These are phyloP conservation scores for Neckera pumila DNA, from an alignment of 225 moss, liverwort and hornwort species.

Conservation along the genomic window DNA sequence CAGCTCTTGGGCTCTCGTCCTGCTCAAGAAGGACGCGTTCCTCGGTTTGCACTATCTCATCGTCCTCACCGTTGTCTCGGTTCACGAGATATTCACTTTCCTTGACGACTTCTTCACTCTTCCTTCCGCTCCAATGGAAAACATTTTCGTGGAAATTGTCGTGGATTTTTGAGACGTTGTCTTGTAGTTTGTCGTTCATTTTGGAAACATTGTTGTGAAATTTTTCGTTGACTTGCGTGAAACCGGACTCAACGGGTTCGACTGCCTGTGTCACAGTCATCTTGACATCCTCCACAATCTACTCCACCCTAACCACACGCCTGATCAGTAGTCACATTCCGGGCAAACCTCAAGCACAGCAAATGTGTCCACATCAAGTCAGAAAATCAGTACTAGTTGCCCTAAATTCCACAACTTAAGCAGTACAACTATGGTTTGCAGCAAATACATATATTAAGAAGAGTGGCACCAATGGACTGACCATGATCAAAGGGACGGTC, in stretches of 20 bases:
- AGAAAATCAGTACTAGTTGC: background rate
- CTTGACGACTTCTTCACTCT: slow-evolving; percentile 14
- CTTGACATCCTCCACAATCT: slow-evolving; percentile 87
- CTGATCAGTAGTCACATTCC: background rate
- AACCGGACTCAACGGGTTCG: slow-evolving; percentile 63
- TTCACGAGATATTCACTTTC: slow-evolving; percentile 15
- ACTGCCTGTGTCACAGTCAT: slow-evolving; percentile 74
- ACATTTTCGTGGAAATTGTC: slow-evolving; percentile 19
- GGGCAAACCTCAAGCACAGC: background rate
- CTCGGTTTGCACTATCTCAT: slow-evolving; percentile 26
- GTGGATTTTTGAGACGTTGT: slow-evolving; percentile 24
- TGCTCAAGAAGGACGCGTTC: slow-evolving; percentile 5
- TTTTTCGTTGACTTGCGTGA: slow-evolving; percentile 39
- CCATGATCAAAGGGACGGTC: background rate
- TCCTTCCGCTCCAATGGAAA: slow-evolving; percentile 11
- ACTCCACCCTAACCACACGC: slow-evolving; percentile 29
- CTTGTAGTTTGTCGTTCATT: slow-evolving; percentile 35
- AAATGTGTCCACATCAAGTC: background rate
- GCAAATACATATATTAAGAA: background rate
- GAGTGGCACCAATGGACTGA: background rate
- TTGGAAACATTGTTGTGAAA: slow-evolving; percentile 41
- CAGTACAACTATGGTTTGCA: background rate
- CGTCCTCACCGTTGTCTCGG: slow-evolving; percentile 1
- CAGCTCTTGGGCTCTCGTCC: background rate
- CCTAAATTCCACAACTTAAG: background rate